phyloP scores from a whole-genome alignment of 1,284 basidiomycete genomes.

The Fomitiporia mediterranea region DNA sequence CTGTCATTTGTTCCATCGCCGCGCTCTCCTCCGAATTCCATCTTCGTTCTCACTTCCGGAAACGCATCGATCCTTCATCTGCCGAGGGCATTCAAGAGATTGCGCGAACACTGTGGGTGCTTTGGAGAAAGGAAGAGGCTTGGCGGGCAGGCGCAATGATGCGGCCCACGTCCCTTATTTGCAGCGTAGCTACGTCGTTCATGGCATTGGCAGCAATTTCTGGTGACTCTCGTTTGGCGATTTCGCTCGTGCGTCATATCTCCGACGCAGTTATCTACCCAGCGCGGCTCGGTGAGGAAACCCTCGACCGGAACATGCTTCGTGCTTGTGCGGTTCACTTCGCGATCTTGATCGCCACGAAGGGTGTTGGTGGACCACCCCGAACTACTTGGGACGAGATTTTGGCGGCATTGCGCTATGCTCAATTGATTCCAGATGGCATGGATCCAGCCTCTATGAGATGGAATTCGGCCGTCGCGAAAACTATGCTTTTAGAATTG shows the following conservation, averaged over 20 bases:
- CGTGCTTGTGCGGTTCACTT: conserved; percentile 5
- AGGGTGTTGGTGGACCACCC: neutral
- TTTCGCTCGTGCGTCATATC: conserved; percentile 16
- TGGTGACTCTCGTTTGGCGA: conserved; percentile 7
- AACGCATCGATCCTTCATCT: neutral
- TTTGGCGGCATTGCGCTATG: conserved; percentile 1
- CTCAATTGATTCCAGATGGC: conserved; percentile 11
- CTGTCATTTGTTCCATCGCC: conserved; percentile 26
- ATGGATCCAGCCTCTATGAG: neutral
- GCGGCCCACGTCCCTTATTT: conserved; percentile 28
- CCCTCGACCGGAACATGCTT: conserved; percentile 3
- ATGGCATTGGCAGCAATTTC: conserved; percentile 38
- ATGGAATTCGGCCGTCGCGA: conserved; percentile 2
- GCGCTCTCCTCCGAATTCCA: conserved; percentile 24
- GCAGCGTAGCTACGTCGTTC: conserved; percentile 41
- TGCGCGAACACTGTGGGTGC: conserved; percentile 14
- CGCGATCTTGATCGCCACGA: neutral
- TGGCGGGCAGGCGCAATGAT: conserved; percentile 14
- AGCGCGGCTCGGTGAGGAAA: conserved; percentile 4
- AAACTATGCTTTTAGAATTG: conserved; percentile 2
- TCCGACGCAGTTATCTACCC: conserved; percentile 10
- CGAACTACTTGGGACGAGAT: conserved; percentile 9
- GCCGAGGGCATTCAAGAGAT: conserved; percentile 9
- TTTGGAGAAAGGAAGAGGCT: conserved; percentile 19
- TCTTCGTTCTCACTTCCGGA: neutral